These are phyloP conservation scores for Saccharomycopsis babjevae DNA, from an alignment of 805 yeast genomes.

Conservation along the genomic window DNA sequence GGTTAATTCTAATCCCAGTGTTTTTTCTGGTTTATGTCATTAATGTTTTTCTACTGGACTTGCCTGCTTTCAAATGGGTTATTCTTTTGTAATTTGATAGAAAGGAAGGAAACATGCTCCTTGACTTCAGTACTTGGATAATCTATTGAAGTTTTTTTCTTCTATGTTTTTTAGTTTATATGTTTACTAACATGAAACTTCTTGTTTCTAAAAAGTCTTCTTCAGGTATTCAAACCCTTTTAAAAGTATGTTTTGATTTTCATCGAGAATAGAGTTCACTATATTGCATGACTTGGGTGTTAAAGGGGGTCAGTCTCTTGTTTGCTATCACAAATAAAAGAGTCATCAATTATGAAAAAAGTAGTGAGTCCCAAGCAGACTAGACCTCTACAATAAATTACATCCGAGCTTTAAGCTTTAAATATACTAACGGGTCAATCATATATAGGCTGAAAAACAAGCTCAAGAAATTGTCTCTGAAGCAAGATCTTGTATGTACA, in stretches of 20 bases:
- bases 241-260: slow-evolving; percentile 34
- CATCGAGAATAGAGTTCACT: too few species aligned
- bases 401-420: not conserved
- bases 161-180: not conserved
- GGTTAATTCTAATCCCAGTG: too few species aligned
- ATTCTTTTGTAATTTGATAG: too few species aligned
- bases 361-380: not conserved
- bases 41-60: too few species aligned
- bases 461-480: slow-evolving; percentile 94
- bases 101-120: too few species aligned
- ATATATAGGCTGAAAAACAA: slow-evolving; percentile 73
- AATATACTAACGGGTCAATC: not conserved
- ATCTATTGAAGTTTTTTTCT: not conserved
- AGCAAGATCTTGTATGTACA: slow-evolving; percentile 71
- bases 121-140: too few species aligned
- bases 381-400: not conserved
- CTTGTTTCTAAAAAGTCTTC: slow-evolving; percentile 21
- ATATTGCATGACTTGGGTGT: not conserved
- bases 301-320: not conserved
- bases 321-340: not conserved
- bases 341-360: not conserved
- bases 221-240: slow-evolving; percentile 59
- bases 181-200: slow-evolving; percentile 1
- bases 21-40: too few species aligned
- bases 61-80: too few species aligned